Evolutionary conservation across 1,284 basidiomycete species (phyloP).

Genomic region (Ganoderma lucidum): DNA sequence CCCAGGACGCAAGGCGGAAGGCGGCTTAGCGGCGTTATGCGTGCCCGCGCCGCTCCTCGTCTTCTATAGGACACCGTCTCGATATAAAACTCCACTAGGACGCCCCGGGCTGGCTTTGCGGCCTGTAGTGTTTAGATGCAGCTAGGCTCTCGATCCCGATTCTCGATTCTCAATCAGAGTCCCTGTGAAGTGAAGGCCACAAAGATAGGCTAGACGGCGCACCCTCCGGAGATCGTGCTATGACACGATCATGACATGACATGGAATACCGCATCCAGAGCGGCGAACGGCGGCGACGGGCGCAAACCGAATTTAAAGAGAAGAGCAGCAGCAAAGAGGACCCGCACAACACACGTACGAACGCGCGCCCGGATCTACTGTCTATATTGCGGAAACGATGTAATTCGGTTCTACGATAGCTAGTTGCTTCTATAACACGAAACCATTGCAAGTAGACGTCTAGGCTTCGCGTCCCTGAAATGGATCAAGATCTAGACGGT

Average conservation of each 20-base stretch:
- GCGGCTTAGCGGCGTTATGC: not conserved
- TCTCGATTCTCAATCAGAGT: not conserved
- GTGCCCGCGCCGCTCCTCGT: not conserved
- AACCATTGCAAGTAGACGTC: not conserved
- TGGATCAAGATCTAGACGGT: not conserved
- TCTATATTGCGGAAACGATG: not conserved
- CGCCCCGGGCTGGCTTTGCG: not conserved
- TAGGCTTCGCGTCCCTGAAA: not conserved
- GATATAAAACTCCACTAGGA: not conserved
- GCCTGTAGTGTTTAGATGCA: not conserved
- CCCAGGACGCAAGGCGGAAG: not conserved
- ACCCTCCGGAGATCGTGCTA: not conserved
- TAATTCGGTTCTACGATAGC: not conserved
- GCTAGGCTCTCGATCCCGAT: not conserved
- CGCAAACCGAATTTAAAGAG: constrained; percentile 1
- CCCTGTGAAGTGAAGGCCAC: not conserved
- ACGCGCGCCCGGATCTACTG: not conserved
- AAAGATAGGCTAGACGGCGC: not conserved
- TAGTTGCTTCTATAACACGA: not conserved
- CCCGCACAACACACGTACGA: not conserved
- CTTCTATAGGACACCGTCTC: not conserved
- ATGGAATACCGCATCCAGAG: not conserved
- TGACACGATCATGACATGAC: not conserved
- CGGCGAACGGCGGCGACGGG: not conserved
- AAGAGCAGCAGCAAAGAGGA: not conserved